These are phyloP conservation scores for Sugiyamaella qingdaonensis DNA, from an alignment of 805 yeast genomes.

Conservation along the genomic window DNA sequence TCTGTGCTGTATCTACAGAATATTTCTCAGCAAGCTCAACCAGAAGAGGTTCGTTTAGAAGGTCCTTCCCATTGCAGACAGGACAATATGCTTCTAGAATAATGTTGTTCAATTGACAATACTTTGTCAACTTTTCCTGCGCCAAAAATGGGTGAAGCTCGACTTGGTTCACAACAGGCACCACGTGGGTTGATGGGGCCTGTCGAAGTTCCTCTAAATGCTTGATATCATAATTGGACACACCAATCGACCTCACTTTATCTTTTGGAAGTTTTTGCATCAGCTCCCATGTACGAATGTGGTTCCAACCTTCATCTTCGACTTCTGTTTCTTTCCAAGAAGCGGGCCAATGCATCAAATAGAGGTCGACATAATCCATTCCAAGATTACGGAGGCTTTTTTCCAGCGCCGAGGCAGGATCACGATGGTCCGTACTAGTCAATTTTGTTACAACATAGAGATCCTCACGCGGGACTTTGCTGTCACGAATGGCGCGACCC, in stretches of 20 bases:
- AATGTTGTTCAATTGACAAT: conserved; percentile 49
- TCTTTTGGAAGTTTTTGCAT: conserved; percentile 53
- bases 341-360: conserved; percentile 58
- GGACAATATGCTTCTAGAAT: conserved; percentile 74
- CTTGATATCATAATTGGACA: conserved; percentile 46
- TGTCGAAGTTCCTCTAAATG: conserved; percentile 27
- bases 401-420: conserved; percentile 46
- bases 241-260: conserved; percentile 63
- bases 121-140: conserved; percentile 55
- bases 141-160: conserved; percentile 74
- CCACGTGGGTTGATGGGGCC: conserved; percentile 26
- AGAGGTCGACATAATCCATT: conserved; percentile 60
- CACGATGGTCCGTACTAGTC: conserved; percentile 41
- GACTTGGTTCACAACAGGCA: conserved; percentile 71
- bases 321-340: conserved; percentile 34
- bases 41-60: conserved; percentile 52
- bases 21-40: conserved; percentile 54
- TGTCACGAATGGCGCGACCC: conserved; percentile 45
- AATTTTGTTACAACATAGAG: conserved; percentile 62
- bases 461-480: conserved; percentile 44
- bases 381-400: conserved; percentile 48
- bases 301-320: conserved; percentile 23
- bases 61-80: conserved; percentile 61
- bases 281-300: conserved; percentile 56
- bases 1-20: conserved; percentile 44